These are phyloP conservation scores for Porogramme epimiltina DNA, from an alignment of 1,284 basidiomycete genomes.

Conservation along the genomic window DNA sequence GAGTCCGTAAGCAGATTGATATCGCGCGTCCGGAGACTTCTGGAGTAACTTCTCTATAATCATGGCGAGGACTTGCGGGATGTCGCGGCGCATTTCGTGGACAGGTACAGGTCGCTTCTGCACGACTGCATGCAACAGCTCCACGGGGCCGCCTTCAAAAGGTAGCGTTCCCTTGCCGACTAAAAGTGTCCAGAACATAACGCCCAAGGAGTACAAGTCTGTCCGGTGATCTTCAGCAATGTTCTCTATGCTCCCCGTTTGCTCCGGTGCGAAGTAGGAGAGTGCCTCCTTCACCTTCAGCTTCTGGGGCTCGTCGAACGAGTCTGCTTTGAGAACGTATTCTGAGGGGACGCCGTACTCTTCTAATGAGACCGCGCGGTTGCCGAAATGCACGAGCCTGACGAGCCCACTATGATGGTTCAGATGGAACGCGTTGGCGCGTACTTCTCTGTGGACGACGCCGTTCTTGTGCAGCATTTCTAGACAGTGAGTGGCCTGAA, in stretches of 20 bases:
- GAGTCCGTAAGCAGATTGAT: conserved; percentile 70
- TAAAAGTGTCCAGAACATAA: conserved; percentile 69
- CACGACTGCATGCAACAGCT: conserved; percentile 67
- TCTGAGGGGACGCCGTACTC: conserved; percentile 69
- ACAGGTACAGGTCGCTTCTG: conserved; percentile 73
- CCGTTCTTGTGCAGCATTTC: conserved; percentile 67
- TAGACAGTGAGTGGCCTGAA: conserved; percentile 70
- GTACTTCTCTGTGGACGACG: conserved; percentile 70
- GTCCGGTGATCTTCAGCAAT: conserved; percentile 70
- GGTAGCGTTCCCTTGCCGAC: conserved; percentile 70
- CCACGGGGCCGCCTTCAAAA: conserved; percentile 69
- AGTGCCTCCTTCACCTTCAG: conserved; percentile 71
- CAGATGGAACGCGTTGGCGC: conserved; percentile 73
- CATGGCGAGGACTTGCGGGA: conserved; percentile 67
- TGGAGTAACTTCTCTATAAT: conserved; percentile 72
- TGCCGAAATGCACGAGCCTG: conserved; percentile 73
- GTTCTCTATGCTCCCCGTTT: conserved; percentile 70
- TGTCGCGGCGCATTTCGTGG: conserved; percentile 71
- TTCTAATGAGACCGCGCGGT: conserved; percentile 71
- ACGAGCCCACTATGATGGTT: conserved; percentile 69
- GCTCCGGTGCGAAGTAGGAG: conserved; percentile 73
- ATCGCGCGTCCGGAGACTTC: conserved; percentile 65
- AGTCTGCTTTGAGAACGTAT: conserved; percentile 56
- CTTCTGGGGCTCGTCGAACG: conserved; percentile 62
- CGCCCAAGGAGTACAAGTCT: conserved; percentile 70